Evolutionary conservation across 108 stramenopile genomes (phyloP), one percentile per base, ranked within the genome.

Genomic region (Epipyxis sp.): DNA sequence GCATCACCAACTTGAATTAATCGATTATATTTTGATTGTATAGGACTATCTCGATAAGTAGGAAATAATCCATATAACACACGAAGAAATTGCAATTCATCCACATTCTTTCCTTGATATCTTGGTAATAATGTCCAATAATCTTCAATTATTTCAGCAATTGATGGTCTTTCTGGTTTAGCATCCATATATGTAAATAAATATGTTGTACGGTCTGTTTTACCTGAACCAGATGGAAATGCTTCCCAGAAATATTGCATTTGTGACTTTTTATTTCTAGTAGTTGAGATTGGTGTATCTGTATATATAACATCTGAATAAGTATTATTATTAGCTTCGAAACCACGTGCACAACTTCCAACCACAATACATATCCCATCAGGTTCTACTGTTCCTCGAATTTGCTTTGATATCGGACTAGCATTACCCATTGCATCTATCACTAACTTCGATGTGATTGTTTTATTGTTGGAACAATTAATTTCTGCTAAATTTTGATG

Each of bases 231-330:
- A 20, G 94, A 93, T 27, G 95, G 95, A 76, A 96, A 96, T 0
- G 94, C 92, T 62, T 96, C 95, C 95, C 95, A 96, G 82, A 96
- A 96, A 78, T 96, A 94, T 68, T 96, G 95, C 32, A 89, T 20
- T 20, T 13, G 20, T 13, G 6, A 76, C 35, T 89, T 87, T 6
- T 40, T 57, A 25, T 3, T 3, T 16, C 76, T 58, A 69, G 89
- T 89, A 69, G 83, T 85, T 45, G 88, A 50, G 41, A 92, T 93
- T 59, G 90, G 88, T 0, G 83, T 84, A 76, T 94, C 93, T 3
- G 92, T 94, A 85, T 94, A 94, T 42, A 96, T 96, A 30, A 96
- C 92, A 62, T 96, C 95, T 1, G 94, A 94, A 69, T 83, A 72
- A 34, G 86, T 69, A 69, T 94, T 50, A 50, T 20, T 96, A 16